Evolutionary conservation across 164 flowering plant species (phyloP), one percentile per base, ranked within the genome.

Genomic region (Aristolochia californica): DNA sequence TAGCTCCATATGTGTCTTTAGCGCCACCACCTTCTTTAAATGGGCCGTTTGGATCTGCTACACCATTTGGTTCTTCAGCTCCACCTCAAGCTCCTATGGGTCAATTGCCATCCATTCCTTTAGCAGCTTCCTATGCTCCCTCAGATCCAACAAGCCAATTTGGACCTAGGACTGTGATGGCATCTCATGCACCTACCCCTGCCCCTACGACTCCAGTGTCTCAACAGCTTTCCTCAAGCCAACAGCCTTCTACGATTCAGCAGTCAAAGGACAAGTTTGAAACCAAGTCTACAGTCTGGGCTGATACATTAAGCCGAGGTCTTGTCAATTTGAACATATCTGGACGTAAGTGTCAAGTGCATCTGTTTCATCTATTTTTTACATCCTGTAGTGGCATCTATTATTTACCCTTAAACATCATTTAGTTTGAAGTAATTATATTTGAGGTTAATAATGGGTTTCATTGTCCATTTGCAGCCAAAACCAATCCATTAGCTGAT

Each of bases 301-400:
- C 95, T 17, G 99, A 94, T 68, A 90, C 99, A 16, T 72, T 94
- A 57, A 94, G 82, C 66, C 82, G 95, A 61, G 99, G 99, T 28
- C 77, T 94, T 1, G 95, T 94, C 55, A 75, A 94, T 72, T 72
- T 94, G 62, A 86, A 94, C 62, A 94, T 94, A 55, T 90, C 99
- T 66, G 99, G 99, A 74, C 62, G 99, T 94, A 66, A 87, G 96
- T 84, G 16, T 43, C 18, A 24, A 16, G 13, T 17, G 21, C 57
- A 59, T n/a, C n/a, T 49, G 17, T 51, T 38, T 27, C 16, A 25
- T 47, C 30, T 53, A 34, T 28, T 44, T 62, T 52, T 20, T 40
- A 25, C 55, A 43, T 15, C 25, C 13, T 27, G n/a, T 7, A 34
- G 30, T 34, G 40, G 40, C 5, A 34, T 34, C 7, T 34, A 20